Evolutionary conservation across 2,329 filamentous ascomycete species (phyloP).

Genomic region (Xylaria sp.): DNA sequence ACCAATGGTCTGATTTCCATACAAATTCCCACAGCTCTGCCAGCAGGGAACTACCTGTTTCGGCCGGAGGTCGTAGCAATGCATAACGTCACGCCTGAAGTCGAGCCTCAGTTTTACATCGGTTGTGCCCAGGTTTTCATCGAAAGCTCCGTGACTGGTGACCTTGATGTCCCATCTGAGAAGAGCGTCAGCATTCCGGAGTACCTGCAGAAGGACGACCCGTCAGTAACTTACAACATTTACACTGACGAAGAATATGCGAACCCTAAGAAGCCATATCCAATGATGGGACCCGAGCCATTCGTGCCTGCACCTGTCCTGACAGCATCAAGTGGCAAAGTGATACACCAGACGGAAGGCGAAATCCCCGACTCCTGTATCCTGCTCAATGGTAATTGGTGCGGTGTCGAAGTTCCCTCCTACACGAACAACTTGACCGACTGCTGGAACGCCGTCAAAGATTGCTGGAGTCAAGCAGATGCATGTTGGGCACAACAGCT

Average conservation of each 20-base stretch:
- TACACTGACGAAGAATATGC: slow-evolving; percentile 55
- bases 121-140: slow-evolving; percentile 78
- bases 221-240: slow-evolving; percentile 71
- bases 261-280: slow-evolving; percentile 62
- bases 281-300: slow-evolving; percentile 65
- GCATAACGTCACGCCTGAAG: slow-evolving; percentile 64
- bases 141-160: slow-evolving; percentile 48
- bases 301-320: slow-evolving; percentile 24
- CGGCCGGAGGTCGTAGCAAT: slow-evolving; percentile 75
- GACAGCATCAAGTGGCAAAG: slow-evolving; percentile 29
- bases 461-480: slow-evolving; percentile 68
- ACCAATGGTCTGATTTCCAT: slow-evolving; percentile 72
- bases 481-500: slow-evolving; percentile 67
- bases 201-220: slow-evolving; percentile 64
- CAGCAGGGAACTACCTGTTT: slow-evolving; percentile 74
- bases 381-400: slow-evolving; percentile 77
- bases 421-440: slow-evolving; percentile 62
- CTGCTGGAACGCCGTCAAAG: slow-evolving; percentile 67
- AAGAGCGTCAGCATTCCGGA: slow-evolving; percentile 73
- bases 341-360: slow-evolving; percentile 53
- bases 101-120: slow-evolving; percentile 75
- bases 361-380: slow-evolving; percentile 66
- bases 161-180: slow-evolving; percentile 58
- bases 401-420: slow-evolving; percentile 66
- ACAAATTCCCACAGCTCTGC: slow-evolving; percentile 69